A percentile compares a stretch with the other conserved stretches of the same genome.
phyloP scores from a whole-genome alignment of 805 yeast genomes.

The Pichia exigua region DNA sequence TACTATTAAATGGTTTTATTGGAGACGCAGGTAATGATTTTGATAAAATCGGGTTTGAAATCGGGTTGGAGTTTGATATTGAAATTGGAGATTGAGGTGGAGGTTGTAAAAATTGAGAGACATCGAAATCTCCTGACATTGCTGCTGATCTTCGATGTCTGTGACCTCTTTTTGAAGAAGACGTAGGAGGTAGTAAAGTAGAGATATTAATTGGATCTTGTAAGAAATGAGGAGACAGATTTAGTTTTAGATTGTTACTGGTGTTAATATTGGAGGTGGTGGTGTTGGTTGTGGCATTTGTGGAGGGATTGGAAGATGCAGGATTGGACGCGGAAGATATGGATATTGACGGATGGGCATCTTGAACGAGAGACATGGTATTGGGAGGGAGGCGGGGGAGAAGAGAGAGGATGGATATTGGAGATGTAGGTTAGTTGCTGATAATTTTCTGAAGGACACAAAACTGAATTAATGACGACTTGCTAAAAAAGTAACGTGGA shows the following conservation, averaged over 20 bases:
- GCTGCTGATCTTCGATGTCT: slow-evolving; percentile 84
- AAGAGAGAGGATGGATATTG: background rate
- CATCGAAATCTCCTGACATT: slow-evolving; percentile 77
- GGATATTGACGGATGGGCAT: background rate
- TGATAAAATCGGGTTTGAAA: slow-evolving; percentile 10
- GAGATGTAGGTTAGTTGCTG: no score
- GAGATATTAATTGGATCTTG: slow-evolving; percentile 5
- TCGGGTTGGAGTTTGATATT: background rate
- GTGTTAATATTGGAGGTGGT: no score
- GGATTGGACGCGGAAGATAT: background rate
- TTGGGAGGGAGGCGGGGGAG: no score
- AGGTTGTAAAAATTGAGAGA: slow-evolving; percentile 15
- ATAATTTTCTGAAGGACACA: no score
- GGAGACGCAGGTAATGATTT: slow-evolving; percentile 20
- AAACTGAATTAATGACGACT: no score
- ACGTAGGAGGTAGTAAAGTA: slow-evolving; percentile 22
- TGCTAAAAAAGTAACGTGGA: no score
- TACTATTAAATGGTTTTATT: slow-evolving; percentile 5
- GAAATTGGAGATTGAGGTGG: slow-evolving; percentile 8
- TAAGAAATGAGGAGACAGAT: background rate
- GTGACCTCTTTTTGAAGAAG: slow-evolving; percentile 43
- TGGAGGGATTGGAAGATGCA: background rate
- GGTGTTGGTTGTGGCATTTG: background rate
- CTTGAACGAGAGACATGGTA: background rate
- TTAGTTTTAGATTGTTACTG: background rate